phyloP scores from a whole-genome alignment of 371 early-diverging fungal species.

The Mucor piriformis region DNA sequence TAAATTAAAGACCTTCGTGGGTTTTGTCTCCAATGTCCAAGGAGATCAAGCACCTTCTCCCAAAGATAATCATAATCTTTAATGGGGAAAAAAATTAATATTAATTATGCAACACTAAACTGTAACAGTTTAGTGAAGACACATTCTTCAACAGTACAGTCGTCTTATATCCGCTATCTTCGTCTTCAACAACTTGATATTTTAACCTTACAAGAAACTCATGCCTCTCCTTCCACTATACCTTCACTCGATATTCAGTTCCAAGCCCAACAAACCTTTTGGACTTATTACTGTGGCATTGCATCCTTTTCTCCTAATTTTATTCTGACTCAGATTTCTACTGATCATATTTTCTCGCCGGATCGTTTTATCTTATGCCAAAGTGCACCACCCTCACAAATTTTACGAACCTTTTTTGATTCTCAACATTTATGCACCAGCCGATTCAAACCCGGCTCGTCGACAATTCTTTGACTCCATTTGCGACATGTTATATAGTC shows the following conservation, averaged over 20 bases:
- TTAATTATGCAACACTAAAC: slow-evolving; percentile 1
- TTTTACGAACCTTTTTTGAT: slow-evolving; percentile 7
- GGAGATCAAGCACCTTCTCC: neutral
- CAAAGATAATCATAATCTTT: neutral
- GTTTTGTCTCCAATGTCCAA: neutral
- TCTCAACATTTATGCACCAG: too few species aligned
- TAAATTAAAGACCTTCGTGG: neutral
- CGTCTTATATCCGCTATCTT: slow-evolving; percentile 1
- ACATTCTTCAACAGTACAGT: neutral
- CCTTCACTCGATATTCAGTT: slow-evolving; percentile 3
- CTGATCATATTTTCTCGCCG: neutral
- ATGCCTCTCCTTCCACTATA: neutral
- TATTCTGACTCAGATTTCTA: neutral
- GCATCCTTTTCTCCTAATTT: neutral
- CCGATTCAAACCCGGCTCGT: neutral
- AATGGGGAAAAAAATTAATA: neutral
- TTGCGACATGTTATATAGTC: neutral
- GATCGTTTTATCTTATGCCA: neutral
- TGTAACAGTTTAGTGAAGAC: neutral
- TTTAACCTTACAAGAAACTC: slow-evolving; percentile 10
- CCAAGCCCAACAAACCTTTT: slow-evolving; percentile 7
- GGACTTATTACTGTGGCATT: slow-evolving; percentile 11
- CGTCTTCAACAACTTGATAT: slow-evolving; percentile 1
- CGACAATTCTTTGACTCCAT: neutral
- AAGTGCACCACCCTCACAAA: neutral